phyloP scores from a whole-genome alignment of 2,329 filamentous ascomycete species.

The Bimuria novae-zelandiae region DNA sequence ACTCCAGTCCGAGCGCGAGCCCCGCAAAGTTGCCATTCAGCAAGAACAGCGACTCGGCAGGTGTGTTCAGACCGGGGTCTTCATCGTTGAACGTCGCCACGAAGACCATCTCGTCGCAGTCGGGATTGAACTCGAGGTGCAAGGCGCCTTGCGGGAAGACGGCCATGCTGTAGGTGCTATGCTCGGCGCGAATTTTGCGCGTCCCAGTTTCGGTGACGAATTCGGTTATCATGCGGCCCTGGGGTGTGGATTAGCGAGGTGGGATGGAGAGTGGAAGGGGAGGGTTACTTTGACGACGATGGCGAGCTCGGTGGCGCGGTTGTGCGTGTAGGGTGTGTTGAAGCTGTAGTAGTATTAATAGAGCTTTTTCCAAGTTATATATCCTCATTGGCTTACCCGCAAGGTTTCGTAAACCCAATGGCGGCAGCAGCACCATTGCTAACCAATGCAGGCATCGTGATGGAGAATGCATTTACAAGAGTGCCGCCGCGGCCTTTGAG shows the following conservation, averaged over 20 bases:
- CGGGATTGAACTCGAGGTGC: conserved; percentile 62
- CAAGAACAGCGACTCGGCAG: conserved; percentile 57
- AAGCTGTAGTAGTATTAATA: conserved; percentile 1
- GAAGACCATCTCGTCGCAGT: conserved; percentile 54
- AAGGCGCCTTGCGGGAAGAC: conserved; percentile 60
- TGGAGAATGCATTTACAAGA: conserved; percentile 6
- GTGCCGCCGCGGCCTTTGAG: conserved; percentile 10
- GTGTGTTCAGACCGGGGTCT: conserved; percentile 59
- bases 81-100: conserved; percentile 57
- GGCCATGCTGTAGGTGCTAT: conserved; percentile 55
- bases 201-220: conserved; percentile 54
- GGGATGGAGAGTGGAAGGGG: not conserved
- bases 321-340: conserved; percentile 62
- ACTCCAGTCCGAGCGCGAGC: conserved; percentile 52
- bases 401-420: conserved; percentile 12
- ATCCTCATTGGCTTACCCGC: not conserved
- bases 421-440: conserved; percentile 8
- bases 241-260: not conserved
- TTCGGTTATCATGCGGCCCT: conserved; percentile 56
- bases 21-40: conserved; percentile 53
- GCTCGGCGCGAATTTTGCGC: conserved; percentile 36
- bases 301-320: conserved; percentile 59
- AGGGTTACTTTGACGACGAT: conserved; percentile 47
- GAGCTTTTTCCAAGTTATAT: not conserved
- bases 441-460: conserved; percentile 11